Evolutionary conservation across 129 eudicot species (phyloP).

Genomic region (Erigeron canadensis): DNA sequence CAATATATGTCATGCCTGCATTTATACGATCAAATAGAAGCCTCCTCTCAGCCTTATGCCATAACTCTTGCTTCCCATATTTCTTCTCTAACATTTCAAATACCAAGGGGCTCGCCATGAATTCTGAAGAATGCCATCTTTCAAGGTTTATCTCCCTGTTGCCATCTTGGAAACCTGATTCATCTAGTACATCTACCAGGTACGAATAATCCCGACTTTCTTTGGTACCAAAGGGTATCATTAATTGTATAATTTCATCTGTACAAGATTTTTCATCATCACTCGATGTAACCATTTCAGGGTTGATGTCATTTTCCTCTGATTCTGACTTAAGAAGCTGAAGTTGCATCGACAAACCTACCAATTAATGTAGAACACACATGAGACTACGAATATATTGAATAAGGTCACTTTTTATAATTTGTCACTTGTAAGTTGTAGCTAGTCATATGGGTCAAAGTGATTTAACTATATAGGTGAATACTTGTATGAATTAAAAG

Average conservation of each 20-base stretch:
- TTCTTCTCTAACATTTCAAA: slow-evolving; percentile 76
- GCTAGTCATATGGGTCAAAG: neutral
- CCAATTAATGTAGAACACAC: slow-evolving; percentile 12
- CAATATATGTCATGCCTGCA: slow-evolving; percentile 47
- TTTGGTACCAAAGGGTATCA: slow-evolving; percentile 25
- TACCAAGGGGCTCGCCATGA: slow-evolving; percentile 42
- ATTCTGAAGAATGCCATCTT: slow-evolving; percentile 49
- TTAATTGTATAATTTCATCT: slow-evolving; percentile 28
- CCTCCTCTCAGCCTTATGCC: slow-evolving; percentile 61
- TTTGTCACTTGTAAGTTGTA: neutral
- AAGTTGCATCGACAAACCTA: slow-evolving; percentile 55
- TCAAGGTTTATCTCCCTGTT: slow-evolving; percentile 31
- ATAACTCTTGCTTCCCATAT: slow-evolving; percentile 56
- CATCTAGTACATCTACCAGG: slow-evolving; percentile 70
- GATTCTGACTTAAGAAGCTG: slow-evolving; percentile 47
- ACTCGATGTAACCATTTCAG: slow-evolving; percentile 56
- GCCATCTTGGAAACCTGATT: slow-evolving; percentile 38
- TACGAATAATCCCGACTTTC: slow-evolving; percentile 71
- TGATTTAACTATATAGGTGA: neutral
- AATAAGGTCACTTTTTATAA: neutral
- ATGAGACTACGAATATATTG: neutral
- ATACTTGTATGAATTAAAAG: neutral
- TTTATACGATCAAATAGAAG: slow-evolving; percentile 81
- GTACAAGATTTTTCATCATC: slow-evolving; percentile 46
- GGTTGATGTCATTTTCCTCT: slow-evolving; percentile 55